Evolutionary conservation across 768 basidiomycete species (phyloP).

Genomic region (Kwoniella newhampshirensis): DNA sequence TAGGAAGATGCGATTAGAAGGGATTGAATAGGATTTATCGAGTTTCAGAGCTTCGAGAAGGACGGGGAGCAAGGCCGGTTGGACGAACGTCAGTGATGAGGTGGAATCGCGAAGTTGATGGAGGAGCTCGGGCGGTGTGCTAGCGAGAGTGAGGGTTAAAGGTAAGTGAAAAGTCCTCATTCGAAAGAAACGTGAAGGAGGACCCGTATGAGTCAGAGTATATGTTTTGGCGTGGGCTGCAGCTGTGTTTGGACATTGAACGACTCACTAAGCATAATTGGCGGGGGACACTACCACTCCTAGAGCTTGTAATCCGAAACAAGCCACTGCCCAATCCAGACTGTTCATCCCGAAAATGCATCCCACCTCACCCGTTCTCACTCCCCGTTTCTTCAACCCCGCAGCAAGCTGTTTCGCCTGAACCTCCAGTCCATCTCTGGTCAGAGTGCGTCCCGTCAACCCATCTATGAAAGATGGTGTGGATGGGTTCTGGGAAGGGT

Average conservation of each 20-base stretch:
- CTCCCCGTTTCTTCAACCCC: constrained; percentile 58
- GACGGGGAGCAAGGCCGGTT: constrained; percentile 63
- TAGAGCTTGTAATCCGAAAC: constrained; percentile 59
- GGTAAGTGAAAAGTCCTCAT: too few relatives aligned
- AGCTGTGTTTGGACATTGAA: constrained; percentile 1
- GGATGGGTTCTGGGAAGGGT: constrained; percentile 20
- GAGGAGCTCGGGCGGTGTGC: constrained; percentile 66
- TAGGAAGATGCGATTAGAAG: constrained; percentile 61
- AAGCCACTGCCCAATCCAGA: constrained; percentile 56
- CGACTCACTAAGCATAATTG: constrained; percentile 55
- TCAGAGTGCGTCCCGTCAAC: constrained; percentile 60
- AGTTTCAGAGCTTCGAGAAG: constrained; percentile 63
- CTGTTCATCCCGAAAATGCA: constrained; percentile 67
- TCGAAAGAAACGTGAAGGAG: too few relatives aligned
- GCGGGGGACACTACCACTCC: constrained; percentile 70
- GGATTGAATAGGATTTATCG: constrained; percentile 51
- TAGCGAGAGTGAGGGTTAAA: constrained; percentile 41
- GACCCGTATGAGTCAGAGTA: too few relatives aligned
- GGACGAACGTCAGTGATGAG: constrained; percentile 65
- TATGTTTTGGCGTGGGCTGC: too few relatives aligned
- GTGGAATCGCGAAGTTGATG: constrained; percentile 71
- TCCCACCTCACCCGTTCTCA: constrained; percentile 61
- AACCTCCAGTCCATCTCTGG: constrained; percentile 61
- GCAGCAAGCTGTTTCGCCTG: constrained; percentile 63
- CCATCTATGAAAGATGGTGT: constrained; percentile 70